A percentile compares a stretch with the other conserved stretches of the same genome.
Evolutionary conservation across 2,329 filamentous ascomycete species (phyloP).

Genomic region (Amylocarpus encephaloides): DNA sequence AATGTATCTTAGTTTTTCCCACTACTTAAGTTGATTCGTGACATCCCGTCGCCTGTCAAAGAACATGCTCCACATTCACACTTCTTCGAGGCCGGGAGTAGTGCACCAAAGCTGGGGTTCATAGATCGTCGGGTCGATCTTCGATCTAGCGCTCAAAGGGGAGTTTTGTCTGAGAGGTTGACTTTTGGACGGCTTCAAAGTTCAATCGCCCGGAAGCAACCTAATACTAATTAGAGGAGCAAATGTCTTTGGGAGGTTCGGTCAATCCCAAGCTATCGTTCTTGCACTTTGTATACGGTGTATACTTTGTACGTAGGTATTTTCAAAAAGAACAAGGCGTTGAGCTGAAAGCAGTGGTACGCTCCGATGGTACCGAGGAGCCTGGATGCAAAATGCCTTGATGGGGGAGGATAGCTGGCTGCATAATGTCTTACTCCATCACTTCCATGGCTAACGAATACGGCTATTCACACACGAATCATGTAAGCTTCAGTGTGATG

Average conservation of each 20-base stretch:
- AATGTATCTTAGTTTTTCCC: slow-evolving; percentile 7
- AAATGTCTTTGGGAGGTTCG: too few species aligned
- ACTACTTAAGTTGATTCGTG: slow-evolving; percentile 1
- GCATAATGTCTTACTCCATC: slow-evolving; percentile 5
- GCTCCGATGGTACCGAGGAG: slow-evolving; percentile 4
- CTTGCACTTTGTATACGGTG: too few species aligned
- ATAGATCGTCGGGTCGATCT: slow-evolving; percentile 9
- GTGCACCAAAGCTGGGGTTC: slow-evolving; percentile 1
- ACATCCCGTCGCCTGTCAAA: background rate
- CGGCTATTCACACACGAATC: background rate
- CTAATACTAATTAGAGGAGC: too few species aligned
- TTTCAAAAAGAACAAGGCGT: background rate
- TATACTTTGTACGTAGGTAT: too few species aligned
- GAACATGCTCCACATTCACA: slow-evolving; percentile 4
- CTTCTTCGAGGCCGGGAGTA: background rate
- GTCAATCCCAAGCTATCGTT: too few species aligned
- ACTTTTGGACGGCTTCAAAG: background rate
- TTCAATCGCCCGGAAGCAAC: background rate
- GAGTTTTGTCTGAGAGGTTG: background rate
- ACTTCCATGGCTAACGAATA: background rate
- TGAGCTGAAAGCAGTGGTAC: too few species aligned
- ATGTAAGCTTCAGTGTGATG: background rate
- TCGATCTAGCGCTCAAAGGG: background rate
- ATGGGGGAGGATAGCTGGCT: slow-evolving; percentile 4
- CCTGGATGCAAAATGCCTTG: background rate